Conservation (phyloP, 495 filamentous ascomycete species). For the Chaetomium cochliodes region DNA sequence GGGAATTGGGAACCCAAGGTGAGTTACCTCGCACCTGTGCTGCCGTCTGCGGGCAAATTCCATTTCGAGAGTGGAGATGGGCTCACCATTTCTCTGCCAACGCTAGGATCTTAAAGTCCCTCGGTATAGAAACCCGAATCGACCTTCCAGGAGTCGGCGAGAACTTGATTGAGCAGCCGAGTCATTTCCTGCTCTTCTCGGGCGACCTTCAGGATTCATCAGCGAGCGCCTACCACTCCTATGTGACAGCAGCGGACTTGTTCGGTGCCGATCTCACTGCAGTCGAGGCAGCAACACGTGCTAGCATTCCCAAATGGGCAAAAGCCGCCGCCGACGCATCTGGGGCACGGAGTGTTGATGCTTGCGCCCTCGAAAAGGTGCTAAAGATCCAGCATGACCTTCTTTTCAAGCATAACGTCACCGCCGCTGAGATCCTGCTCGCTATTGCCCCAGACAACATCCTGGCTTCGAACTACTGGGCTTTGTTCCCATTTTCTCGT, state of each 20-base stretch:
- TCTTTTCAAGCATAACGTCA: conserved; percentile 5
- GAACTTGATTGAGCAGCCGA: conserved; percentile 4
- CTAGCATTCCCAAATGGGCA: background rate
- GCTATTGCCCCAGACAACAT: background rate
- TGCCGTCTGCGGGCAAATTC: too few relatives aligned
- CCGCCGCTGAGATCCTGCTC: background rate
- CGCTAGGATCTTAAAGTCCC: conserved; percentile 6
- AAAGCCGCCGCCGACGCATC: conserved; percentile 4
- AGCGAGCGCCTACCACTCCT: conserved; percentile 9
- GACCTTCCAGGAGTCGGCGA: conserved; percentile 10
- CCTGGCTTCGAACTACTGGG: conserved; percentile 11
- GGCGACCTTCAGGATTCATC: background rate
- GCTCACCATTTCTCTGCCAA: background rate
- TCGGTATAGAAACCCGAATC: background rate
- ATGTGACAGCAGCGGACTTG: background rate
- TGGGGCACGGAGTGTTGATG: background rate
- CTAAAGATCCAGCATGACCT: conserved; percentile 5
- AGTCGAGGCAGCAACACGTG: background rate
- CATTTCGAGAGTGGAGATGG: too few relatives aligned
- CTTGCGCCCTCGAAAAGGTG: background rate
- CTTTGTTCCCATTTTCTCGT: conserved; percentile 6
- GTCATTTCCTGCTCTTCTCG: background rate
- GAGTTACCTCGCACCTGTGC: background rate
- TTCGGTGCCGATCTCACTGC: background rate
- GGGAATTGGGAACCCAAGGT: conserved; percentile 7